Evolutionary conservation across 345 rosid genomes (phyloP), one percentile per base, ranked within the genome.

Genomic region (Rhodomyrtus tomentosa): DNA sequence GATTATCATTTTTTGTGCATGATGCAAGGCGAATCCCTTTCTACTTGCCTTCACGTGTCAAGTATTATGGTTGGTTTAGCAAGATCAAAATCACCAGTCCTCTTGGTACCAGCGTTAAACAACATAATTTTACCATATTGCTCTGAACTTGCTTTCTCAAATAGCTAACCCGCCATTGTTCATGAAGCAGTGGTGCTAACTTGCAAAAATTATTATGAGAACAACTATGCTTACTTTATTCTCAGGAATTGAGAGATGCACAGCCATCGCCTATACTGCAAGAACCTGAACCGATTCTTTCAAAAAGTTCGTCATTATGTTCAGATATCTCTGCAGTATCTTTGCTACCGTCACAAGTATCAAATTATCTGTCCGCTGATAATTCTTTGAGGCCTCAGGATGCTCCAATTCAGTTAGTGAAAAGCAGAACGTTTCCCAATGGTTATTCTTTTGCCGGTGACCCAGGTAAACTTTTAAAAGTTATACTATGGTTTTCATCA

Each of bases 371-470:
- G 6, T 38, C 83, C 40, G 9, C 79, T 56, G 84, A 83, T 55
- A 51, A 76, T 58, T 21, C 84, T 6, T 32, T 83, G 84, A 83
- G 73, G 53, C 80, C 84, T 7, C 52, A 58, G 59, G 76, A 83
- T 48, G 50, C 16, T 45, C n/a, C 79, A 42, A 27, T 83, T 58
- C 76, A 50, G 50, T 62, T 62, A 59, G 49, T 83, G 45, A 59
- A 48, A 59, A 29, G 59, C 48, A 62, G 74, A 42, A 38, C 32
- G 45, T 58, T 59, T 62, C 38, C 80, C 51, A 56, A 83, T 48
- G 73, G 50, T 83, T 59, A 83, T 83, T 83, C 84, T 58, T 83
- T 83, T 83, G 76, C 84, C 59, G 84, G 84, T 54, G 84, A 83
- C 51, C 59, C 84, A 38, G 84, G 84, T 83, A 83, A 55, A 32